Evolutionary conservation across 257 asterid species (phyloP).

Genomic region (Penstemon newberryi): DNA sequence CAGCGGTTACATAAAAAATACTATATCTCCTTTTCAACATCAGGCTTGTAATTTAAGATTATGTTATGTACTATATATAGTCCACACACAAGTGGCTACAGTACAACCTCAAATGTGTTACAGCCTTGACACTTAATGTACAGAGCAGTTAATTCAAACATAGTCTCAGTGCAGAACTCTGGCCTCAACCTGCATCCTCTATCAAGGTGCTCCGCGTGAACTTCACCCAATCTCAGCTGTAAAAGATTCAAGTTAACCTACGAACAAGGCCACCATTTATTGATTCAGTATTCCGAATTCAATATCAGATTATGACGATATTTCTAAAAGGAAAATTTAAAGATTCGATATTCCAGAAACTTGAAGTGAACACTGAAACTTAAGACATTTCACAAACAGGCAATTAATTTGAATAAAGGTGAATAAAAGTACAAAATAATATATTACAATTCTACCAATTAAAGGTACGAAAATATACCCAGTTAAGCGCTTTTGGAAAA

Average conservation of each 20-base stretch:
- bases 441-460: too few relatives aligned
- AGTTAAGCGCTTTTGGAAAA: too few relatives aligned
- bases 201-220: conserved; percentile 77
- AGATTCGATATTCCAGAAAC: background rate
- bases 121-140: conserved; percentile 76
- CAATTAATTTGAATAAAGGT: too few relatives aligned
- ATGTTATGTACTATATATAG: too few relatives aligned
- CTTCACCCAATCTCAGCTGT: conserved; percentile 68
- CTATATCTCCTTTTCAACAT: too few relatives aligned
- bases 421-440: too few relatives aligned
- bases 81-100: conserved; percentile 27
- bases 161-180: conserved; percentile 65
- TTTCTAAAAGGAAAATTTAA: conserved; percentile 8
- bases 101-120: conserved; percentile 64
- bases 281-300: background rate
- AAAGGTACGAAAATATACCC: too few relatives aligned
- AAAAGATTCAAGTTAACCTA: conserved; percentile 68
- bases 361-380: background rate
- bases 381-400: too few relatives aligned
- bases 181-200: conserved; percentile 80
- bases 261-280: conserved; percentile 11
- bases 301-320: background rate
- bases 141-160: conserved; percentile 69
- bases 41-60: too few relatives aligned
- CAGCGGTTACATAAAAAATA: too few relatives aligned